These are phyloP conservation scores for Penicillium lagena DNA, from an alignment of 495 filamentous ascomycete genomes.

Conservation along the genomic window DNA sequence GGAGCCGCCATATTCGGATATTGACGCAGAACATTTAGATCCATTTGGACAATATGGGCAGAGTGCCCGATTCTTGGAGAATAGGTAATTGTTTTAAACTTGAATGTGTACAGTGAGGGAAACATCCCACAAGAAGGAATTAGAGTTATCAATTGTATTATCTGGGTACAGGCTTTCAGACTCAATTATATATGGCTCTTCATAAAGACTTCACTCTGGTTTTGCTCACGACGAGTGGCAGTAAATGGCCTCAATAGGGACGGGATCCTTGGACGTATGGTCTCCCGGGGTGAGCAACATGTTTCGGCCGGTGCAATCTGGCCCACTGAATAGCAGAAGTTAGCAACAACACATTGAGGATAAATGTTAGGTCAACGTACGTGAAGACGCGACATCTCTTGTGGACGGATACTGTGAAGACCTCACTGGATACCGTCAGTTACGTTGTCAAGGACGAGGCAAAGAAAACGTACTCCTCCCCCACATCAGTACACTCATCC, in stretches of 20 bases:
- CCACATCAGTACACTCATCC: constrained; percentile 18
- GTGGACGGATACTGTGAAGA: constrained; percentile 14
- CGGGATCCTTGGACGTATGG: constrained; percentile 17
- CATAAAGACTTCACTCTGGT: background rate
- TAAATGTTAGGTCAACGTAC: constrained; percentile 7
- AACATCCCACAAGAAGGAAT: too few relatives aligned
- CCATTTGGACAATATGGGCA: too few relatives aligned
- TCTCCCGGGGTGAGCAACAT: constrained; percentile 16
- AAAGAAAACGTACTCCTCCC: constrained; percentile 16
- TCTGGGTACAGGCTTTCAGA: background rate
- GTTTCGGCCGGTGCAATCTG: constrained; percentile 22
- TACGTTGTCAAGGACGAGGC: background rate
- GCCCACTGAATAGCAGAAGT: constrained; percentile 6
- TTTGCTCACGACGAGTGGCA: constrained; percentile 8
- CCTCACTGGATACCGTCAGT: constrained; percentile 9
- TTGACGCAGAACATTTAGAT: too few relatives aligned
- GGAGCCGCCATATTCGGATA: too few relatives aligned
- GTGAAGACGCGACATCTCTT: constrained; percentile 22
- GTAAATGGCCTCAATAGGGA: constrained; percentile 21
- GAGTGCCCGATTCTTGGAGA: too few relatives aligned
- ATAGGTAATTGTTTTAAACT: too few relatives aligned
- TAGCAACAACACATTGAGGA: background rate
- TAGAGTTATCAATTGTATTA: too few relatives aligned
- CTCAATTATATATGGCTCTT: background rate
- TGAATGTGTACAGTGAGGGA: too few relatives aligned